These are phyloP conservation scores for Planoprotostelium fungivorum DNA, from an alignment of 78 protist genomes.

Conservation along the genomic window DNA sequence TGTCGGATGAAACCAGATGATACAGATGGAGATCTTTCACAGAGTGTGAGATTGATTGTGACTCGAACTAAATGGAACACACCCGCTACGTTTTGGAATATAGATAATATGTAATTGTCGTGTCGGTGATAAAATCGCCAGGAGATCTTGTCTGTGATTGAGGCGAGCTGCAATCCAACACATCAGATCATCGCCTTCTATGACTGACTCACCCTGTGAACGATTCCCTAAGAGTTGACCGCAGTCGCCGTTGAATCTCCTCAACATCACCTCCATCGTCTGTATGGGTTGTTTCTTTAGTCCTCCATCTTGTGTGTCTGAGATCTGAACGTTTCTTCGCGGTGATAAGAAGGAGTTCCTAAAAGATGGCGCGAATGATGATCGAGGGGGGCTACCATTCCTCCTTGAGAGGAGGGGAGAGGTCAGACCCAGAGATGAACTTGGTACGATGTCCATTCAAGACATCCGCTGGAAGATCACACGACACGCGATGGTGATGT, in stretches of 20 bases:
- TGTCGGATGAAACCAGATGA: background rate
- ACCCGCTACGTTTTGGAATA: background rate
- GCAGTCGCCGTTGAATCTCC: background rate
- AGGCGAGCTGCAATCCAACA: background rate
- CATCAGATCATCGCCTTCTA: background rate
- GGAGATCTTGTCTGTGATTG: background rate
- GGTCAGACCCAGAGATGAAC: too few species aligned
- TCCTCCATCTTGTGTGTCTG: background rate
- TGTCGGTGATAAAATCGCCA: background rate
- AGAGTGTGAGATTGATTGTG: background rate
- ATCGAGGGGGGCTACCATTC: background rate
- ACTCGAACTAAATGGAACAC: background rate
- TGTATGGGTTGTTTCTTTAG: background rate
- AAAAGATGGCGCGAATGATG: background rate
- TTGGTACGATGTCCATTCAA: too few species aligned
- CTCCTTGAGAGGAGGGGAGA: too few species aligned
- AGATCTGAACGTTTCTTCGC: background rate
- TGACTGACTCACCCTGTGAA: background rate
- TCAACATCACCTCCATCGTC: background rate
- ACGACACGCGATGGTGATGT: too few species aligned
- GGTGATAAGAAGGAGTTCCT: background rate
- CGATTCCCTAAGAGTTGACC: background rate
- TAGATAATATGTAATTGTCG: background rate
- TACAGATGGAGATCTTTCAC: background rate
- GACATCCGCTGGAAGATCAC: too few species aligned